Evolutionary conservation across 768 basidiomycete genomes (phyloP).

Genomic region (Agaricus blazei): DNA sequence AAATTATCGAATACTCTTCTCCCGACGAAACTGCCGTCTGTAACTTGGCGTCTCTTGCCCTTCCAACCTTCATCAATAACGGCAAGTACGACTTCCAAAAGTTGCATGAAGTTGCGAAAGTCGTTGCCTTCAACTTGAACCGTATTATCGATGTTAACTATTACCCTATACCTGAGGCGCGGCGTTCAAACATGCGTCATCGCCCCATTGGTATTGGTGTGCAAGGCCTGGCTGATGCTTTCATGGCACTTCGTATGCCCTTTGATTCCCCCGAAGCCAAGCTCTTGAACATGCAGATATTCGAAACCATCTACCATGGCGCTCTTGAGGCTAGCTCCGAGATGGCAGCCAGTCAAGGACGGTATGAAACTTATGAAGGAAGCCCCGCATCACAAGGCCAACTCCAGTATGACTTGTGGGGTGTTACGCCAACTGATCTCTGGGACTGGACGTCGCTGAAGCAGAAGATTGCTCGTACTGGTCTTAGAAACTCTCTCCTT

Average conservation of each 20-base stretch:
- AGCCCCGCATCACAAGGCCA: constrained; percentile 86
- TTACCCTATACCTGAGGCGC: constrained; percentile 91
- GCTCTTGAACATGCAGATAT: constrained; percentile 90
- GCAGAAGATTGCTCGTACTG: constrained; percentile 75
- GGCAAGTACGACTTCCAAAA: constrained; percentile 91
- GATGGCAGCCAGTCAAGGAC: constrained; percentile 70
- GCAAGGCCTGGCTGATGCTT: constrained; percentile 95
- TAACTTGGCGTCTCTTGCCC: constrained; percentile 95
- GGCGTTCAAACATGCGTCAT: constrained; percentile 92
- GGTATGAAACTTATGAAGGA: constrained; percentile 87
- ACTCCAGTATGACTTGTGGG: constrained; percentile 96
- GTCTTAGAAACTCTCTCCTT: constrained; percentile 86
- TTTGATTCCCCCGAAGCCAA: constrained; percentile 89
- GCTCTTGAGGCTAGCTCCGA: constrained; percentile 89
- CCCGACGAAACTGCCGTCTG: constrained; percentile 98
- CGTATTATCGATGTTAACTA: constrained; percentile 92
- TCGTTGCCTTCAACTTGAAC: constrained; percentile 91
- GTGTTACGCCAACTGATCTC: constrained; percentile 77
- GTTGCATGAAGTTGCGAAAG: constrained; percentile 90
- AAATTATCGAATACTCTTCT: constrained; percentile 97
- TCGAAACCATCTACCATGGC: constrained; percentile 98
- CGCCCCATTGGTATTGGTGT: constrained; percentile 97
- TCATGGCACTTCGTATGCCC: constrained; percentile 95
- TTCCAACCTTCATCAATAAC: constrained; percentile 84
- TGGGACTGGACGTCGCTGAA: constrained; percentile 95